phyloP scores from a whole-genome alignment of 2,329 filamentous ascomycete genomes.

The Epichloe gansuensis region DNA sequence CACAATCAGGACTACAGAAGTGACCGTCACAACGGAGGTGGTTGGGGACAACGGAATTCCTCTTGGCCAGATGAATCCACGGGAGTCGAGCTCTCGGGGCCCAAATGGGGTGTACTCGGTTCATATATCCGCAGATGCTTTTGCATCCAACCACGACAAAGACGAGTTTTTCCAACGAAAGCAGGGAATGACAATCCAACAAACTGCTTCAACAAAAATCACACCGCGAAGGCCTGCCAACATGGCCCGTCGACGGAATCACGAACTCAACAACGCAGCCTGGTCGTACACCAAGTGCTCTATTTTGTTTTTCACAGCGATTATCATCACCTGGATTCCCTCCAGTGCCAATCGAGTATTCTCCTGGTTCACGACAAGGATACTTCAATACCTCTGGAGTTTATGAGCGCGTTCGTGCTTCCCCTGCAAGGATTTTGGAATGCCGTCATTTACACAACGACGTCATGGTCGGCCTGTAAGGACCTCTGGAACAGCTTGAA shows the following conservation, averaged over 20 bases:
- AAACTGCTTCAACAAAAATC: constrained; percentile 8
- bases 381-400: constrained; percentile 48
- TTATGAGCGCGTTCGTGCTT: constrained; percentile 61
- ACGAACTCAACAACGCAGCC: constrained; percentile 49
- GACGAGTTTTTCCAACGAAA: constrained; percentile 17
- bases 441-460: constrained; percentile 60
- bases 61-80: constrained; percentile 13
- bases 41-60: constrained; percentile 12
- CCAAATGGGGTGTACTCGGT: constrained; percentile 33
- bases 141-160: constrained; percentile 3
- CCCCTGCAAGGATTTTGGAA: constrained; percentile 83
- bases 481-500: constrained; percentile 29
- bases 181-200: constrained; percentile 12
- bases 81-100: constrained; percentile 7
- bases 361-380: constrained; percentile 46
- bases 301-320: constrained; percentile 57
- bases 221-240: constrained; percentile 14
- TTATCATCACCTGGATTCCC: constrained; percentile 64
- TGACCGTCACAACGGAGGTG: constrained; percentile 47
- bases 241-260: constrained; percentile 24
- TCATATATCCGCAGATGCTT: constrained; percentile 30
- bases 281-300: constrained; percentile 61
- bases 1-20: constrained; percentile 47
- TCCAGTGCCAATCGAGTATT: constrained; percentile 69
- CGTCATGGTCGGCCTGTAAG: constrained; percentile 53